phyloP scores from a whole-genome alignment of 306 rosid species.

The Gynostemma pentaphyllum region DNA sequence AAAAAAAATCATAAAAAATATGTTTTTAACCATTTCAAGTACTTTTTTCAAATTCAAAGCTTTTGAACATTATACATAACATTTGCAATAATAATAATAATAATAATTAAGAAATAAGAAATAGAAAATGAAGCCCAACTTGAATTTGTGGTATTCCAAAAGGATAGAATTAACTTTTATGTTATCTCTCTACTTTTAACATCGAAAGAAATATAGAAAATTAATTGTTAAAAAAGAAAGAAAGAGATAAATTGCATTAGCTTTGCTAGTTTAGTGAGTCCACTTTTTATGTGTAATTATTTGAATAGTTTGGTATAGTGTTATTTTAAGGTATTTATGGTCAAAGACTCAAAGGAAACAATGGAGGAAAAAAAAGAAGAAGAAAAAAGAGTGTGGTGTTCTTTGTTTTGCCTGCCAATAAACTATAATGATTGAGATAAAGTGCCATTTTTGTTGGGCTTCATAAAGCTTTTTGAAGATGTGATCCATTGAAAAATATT shows the following conservation, averaged over 20 bases:
- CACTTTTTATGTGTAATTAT: background rate
- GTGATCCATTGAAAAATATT: background rate
- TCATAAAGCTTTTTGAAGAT: background rate
- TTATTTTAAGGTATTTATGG: background rate
- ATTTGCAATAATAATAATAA: too few species aligned
- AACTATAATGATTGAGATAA: background rate
- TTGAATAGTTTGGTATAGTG: background rate
- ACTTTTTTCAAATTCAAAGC: too few species aligned
- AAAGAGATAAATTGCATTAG: constrained; percentile 2
- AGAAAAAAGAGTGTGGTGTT: background rate
- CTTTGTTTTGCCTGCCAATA: background rate
- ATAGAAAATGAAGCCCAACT: too few species aligned
- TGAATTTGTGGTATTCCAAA: too few species aligned
- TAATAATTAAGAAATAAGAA: too few species aligned
- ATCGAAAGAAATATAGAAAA: too few species aligned
- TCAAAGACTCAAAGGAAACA: too few species aligned
- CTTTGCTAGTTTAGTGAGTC: background rate
- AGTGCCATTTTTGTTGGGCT: background rate
- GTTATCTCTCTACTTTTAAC: background rate
- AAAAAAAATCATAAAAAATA: too few species aligned
- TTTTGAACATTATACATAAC: too few species aligned
- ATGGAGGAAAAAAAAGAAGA: too few species aligned
- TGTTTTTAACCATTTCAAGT: too few species aligned
- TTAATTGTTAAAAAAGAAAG: background rate
- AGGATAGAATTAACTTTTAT: background rate